Base-by-base conservation (phyloP, 164 flowering plant genomes). In the grape (Vitis vinifera) region DNA sequence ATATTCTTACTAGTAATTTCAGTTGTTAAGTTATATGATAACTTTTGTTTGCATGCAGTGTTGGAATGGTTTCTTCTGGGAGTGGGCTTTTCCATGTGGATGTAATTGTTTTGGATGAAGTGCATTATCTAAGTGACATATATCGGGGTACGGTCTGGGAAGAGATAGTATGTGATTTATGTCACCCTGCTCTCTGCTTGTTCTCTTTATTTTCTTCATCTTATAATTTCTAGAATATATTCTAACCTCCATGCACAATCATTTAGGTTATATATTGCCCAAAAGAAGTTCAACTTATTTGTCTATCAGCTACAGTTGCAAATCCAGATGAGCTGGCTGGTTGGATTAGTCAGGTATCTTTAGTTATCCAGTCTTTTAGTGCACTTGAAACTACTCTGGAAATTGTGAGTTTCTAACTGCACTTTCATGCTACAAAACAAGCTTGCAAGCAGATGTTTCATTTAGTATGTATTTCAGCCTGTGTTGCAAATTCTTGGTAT, bases 121-220 rank as follows among this genome's bases (percentile, higher is more conserved):
- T 95, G 50, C 99, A 95, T 78, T 92, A 91, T 83, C 79, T 94
- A 37, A 95, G 98, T 76, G 97, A 95, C 73, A 90, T 92, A 75
- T 95, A 88, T 70, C 89, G 99, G 62, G 99, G 99, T 59, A 95
- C 99, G 58, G 99, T 95, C 63, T 95, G 98, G 99, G 99, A 95
- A 79, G 98, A 95, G 82, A 92, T 90, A 57, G 99, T 92, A 80
- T 29, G 96, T 83, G 47, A 27, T 15, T 37, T 63, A 53, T 64
- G 47, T 23, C 27, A 23, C 27, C 27, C 37, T 29, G 61, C 61
- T 19, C 51, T 66, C 44, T 4, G 44, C 14, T 9, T 47, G 52
- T 27, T 62, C 31, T 31, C 27, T 51, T 55, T 66, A 9, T 59
- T 63, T 0, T 12, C 51, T 15, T 57, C 27, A 16, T 59, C 29